These are phyloP conservation scores for Pilasporangium apinafurcum DNA, from an alignment of 352 stramenopile genomes.

Conservation along the genomic window DNA sequence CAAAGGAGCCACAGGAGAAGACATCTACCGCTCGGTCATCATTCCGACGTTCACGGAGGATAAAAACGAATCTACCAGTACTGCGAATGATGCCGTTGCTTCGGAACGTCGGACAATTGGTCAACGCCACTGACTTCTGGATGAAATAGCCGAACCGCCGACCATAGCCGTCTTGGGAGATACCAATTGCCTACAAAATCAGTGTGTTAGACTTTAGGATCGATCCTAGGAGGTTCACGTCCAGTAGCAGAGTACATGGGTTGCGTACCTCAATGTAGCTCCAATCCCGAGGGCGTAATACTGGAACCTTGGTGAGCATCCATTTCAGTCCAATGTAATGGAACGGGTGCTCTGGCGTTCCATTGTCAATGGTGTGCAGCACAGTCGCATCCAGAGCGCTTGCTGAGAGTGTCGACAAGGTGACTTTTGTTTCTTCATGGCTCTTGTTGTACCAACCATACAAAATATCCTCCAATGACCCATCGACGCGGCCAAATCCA, in stretches of 20 bases:
- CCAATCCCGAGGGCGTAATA: slow-evolving; percentile 9
- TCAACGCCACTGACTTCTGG: slow-evolving; percentile 28
- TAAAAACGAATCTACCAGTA: slow-evolving; percentile 9
- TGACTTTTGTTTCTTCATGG: slow-evolving; percentile 29
- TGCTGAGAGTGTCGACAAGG: slow-evolving; percentile 18
- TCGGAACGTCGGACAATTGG: slow-evolving; percentile 22
- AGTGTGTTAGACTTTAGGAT: too few relatives aligned
- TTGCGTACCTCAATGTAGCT: slow-evolving; percentile 21
- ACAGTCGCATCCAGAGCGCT: slow-evolving; percentile 36
- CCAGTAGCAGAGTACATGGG: too few relatives aligned
- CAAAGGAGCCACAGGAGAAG: slow-evolving; percentile 26
- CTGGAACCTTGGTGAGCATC: slow-evolving; percentile 18
- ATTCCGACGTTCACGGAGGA: slow-evolving; percentile 23
- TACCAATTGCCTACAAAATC: slow-evolving; percentile 40
- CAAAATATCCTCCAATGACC: slow-evolving; percentile 34
- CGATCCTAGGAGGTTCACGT: too few relatives aligned
- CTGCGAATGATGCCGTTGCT: slow-evolving; percentile 14
- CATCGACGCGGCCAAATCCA: slow-evolving; percentile 18
- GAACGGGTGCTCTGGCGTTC: slow-evolving; percentile 25
- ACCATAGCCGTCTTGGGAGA: slow-evolving; percentile 25
- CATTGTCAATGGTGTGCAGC: slow-evolving; percentile 22
- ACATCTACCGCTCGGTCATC: slow-evolving; percentile 26
- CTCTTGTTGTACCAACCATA: slow-evolving; percentile 30
- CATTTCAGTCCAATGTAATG: slow-evolving; percentile 42
- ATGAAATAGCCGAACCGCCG: slow-evolving; percentile 27